phyloP scores from a whole-genome alignment of 2,329 filamentous ascomycete species.

The Acephala macrosclerotiorum region DNA sequence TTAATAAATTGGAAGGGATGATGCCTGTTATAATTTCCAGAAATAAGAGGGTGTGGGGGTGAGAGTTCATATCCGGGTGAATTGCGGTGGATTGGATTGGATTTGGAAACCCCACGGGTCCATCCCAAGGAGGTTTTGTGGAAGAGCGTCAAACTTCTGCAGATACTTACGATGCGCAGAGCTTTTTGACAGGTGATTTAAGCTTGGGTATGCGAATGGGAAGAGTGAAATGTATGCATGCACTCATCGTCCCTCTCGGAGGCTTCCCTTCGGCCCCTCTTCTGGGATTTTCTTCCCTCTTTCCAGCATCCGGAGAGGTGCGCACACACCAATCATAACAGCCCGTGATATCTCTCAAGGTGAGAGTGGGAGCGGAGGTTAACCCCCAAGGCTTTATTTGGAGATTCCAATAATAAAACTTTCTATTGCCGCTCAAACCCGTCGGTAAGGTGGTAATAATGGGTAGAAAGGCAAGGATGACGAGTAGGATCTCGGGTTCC shows the following conservation, averaged over 20 bases:
- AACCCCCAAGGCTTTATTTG: neutral
- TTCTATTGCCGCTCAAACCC: neutral
- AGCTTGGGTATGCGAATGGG: too few relatives aligned
- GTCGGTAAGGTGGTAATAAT: neutral
- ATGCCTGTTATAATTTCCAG: too few relatives aligned
- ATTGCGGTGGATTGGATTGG: neutral
- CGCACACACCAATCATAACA: neutral
- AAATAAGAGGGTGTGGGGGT: neutral
- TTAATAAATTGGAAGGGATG: neutral
- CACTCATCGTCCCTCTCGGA: too few relatives aligned
- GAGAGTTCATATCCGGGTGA: slow-evolving; percentile 1
- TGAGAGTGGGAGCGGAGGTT: neutral
- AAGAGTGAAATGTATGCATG: neutral
- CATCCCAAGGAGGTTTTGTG: too few relatives aligned
- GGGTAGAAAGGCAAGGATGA: neutral
- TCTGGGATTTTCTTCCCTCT: neutral
- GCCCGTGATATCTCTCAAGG: neutral
- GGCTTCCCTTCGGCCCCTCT: too few relatives aligned
- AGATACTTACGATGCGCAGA: too few relatives aligned
- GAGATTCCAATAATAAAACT: neutral
- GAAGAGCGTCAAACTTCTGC: too few relatives aligned
- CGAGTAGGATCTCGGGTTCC: slow-evolving; percentile 7
- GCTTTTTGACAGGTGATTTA: too few relatives aligned
- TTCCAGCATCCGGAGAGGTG: neutral
- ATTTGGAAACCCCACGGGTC: slow-evolving; percentile 11